Conservation (phyloP, 2,329 filamentous ascomycete species). For the Fusarium foetens region DNA sequence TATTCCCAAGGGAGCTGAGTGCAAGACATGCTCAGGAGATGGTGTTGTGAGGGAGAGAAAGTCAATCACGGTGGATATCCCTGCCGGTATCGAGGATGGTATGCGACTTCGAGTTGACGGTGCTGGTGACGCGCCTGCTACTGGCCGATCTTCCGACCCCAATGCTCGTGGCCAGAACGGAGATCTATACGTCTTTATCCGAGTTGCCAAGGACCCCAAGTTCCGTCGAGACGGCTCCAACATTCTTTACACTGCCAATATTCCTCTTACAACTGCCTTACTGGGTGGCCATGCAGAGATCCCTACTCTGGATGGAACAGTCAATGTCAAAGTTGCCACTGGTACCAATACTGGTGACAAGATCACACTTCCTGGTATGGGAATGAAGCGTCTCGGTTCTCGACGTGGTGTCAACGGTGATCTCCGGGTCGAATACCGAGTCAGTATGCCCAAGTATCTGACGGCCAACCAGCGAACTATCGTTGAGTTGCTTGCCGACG, state of each 20-base stretch:
- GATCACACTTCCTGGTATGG: conserved; percentile 88
- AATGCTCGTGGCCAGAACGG: conserved; percentile 76
- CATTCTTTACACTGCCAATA: conserved; percentile 89
- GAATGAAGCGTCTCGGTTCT: conserved; percentile 85
- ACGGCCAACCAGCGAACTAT: conserved; percentile 91
- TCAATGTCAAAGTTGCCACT: conserved; percentile 89
- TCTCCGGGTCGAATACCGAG: conserved; percentile 92
- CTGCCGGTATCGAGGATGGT: conserved; percentile 93
- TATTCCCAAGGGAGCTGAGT: conserved; percentile 84
- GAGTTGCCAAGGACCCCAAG: conserved; percentile 87
- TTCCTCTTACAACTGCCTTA: conserved; percentile 92
- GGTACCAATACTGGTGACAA: conserved; percentile 94
- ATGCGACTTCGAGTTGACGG: conserved; percentile 89
- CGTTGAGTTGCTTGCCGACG: conserved; percentile 94
- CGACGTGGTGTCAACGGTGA: conserved; percentile 79
- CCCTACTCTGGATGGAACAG: conserved; percentile 89
- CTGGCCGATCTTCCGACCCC: conserved; percentile 73
- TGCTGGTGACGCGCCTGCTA: conserved; percentile 87
- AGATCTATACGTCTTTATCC: conserved; percentile 91
- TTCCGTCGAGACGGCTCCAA: conserved; percentile 90
- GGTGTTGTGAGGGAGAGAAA: conserved; percentile 86
- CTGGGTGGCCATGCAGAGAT: conserved; percentile 90
- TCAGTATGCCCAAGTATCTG: conserved; percentile 94
- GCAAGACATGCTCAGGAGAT: conserved; percentile 80
- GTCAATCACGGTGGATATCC: conserved; percentile 89